These are phyloP conservation scores for Geotrichum bryndzae DNA, from an alignment of 1,139 yeast species.

Conservation along the genomic window DNA sequence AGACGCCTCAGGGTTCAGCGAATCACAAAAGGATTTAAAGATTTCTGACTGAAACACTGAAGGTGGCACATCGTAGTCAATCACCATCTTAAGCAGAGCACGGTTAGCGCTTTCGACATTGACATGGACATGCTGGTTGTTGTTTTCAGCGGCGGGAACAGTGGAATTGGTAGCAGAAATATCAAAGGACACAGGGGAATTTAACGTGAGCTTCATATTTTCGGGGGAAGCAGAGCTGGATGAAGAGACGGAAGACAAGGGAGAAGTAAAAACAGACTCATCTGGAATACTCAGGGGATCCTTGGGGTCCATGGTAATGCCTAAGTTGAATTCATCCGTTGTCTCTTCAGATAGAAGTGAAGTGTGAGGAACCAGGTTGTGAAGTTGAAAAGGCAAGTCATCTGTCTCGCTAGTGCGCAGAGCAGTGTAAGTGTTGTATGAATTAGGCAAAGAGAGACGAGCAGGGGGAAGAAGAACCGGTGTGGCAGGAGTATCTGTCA, in stretches of 20 bases:
- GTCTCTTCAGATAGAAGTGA: not conserved
- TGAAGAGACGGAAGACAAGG: not conserved
- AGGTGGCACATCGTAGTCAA: conserved; percentile 8
- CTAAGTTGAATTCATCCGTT: not conserved
- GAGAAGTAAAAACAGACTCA: not conserved
- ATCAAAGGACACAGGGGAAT: not conserved
- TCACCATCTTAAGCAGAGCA: conserved; percentile 10
- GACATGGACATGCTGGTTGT: not conserved
- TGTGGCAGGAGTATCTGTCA: conserved; percentile 1
- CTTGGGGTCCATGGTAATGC: not conserved
- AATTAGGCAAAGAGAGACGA: not conserved
- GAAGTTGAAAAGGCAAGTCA: not conserved
- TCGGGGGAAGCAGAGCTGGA: not conserved
- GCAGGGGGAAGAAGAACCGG: not conserved
- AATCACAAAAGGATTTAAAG: conserved; percentile 10
- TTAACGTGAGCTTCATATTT: not conserved
- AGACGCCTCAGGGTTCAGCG: conserved; percentile 9
- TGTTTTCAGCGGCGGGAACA: not conserved
- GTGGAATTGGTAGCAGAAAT: not conserved
- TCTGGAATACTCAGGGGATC: not conserved
- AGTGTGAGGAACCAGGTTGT: not conserved
- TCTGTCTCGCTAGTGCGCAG: not conserved
- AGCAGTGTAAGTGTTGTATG: not conserved
- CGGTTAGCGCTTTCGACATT: conserved; percentile 12
- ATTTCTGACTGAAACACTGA: conserved; percentile 2